A percentile compares a stretch with the other conserved stretches of the same genome.
Conservation (phyloP, 192 early-diverging fungal genomes). For the Gonapodya sp. region DNA sequence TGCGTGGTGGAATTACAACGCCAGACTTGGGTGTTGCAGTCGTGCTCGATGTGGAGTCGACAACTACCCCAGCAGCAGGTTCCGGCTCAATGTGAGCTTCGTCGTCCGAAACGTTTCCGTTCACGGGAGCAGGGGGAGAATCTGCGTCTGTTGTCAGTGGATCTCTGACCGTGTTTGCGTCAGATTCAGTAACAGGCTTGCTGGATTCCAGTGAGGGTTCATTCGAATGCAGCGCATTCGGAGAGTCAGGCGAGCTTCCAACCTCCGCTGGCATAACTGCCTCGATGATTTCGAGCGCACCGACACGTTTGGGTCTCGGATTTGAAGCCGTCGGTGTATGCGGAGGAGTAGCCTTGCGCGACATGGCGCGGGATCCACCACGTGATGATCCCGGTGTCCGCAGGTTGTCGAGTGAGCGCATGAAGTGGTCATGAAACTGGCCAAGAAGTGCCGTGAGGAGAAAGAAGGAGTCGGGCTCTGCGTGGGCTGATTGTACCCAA, state of each 20-base stretch:
- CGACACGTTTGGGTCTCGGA: background rate
- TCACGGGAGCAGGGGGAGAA: too few relatives aligned
- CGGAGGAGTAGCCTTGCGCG: background rate
- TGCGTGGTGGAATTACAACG: background rate
- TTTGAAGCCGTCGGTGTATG: background rate
- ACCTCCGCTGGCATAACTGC: background rate
- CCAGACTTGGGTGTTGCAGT: background rate
- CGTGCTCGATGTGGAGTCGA: background rate
- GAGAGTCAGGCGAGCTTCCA: too few relatives aligned
- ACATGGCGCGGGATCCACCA: background rate
- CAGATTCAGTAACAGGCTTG: too few relatives aligned
- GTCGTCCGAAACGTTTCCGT: conserved; percentile 20
- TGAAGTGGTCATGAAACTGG: conserved; percentile 71
- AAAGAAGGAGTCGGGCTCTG: conserved; percentile 74
- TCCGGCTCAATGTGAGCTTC: conserved; percentile 18
- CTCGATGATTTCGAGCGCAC: background rate
- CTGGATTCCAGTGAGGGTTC: too few relatives aligned
- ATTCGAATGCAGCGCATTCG: too few relatives aligned
- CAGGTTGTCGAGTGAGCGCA: conserved; percentile 54
- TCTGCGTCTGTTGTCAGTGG: too few relatives aligned
- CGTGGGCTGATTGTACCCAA: conserved; percentile 36
- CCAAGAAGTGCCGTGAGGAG: conserved; percentile 60
- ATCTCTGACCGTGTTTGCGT: too few relatives aligned
- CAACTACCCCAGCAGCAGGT: conserved; percentile 31
- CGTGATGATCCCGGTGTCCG: background rate